These are phyloP conservation scores for Penicillium macrosclerotiorum DNA, from an alignment of 495 filamentous ascomycete genomes.

Conservation along the genomic window DNA sequence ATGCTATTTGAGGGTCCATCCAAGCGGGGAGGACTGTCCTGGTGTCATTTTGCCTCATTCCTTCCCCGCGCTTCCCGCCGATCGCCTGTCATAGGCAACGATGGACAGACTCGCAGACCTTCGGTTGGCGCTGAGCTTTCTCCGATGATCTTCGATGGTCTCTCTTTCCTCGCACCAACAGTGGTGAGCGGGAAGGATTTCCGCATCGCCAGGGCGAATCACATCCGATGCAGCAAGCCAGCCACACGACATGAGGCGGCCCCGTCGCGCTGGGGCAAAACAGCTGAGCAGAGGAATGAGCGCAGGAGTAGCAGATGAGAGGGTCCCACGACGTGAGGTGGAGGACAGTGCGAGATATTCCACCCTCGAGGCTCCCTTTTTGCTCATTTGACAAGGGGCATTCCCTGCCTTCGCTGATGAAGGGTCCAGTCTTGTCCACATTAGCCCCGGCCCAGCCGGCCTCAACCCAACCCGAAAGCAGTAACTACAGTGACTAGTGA, in stretches of 20 bases:
- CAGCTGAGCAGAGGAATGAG: slow-evolving; percentile 1
- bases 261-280: neutral
- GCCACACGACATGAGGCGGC: neutral
- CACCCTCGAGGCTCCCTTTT: neutral
- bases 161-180: neutral
- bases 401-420: too few relatives aligned
- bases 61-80: slow-evolving; percentile 9
- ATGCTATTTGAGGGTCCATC: too few relatives aligned
- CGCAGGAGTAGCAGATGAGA: slow-evolving; percentile 3
- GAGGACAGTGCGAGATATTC: slow-evolving; percentile 1
- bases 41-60: neutral
- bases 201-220: slow-evolving; percentile 1
- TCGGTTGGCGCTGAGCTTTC: too few relatives aligned
- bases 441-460: too few relatives aligned
- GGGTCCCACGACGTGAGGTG: neutral
- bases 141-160: too few relatives aligned
- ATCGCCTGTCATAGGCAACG: neutral
- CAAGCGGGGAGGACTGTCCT: neutral
- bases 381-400: too few relatives aligned
- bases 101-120: neutral
- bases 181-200: neutral
- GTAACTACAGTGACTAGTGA: too few relatives aligned
- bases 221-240: neutral
- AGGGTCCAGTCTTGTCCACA: too few relatives aligned
- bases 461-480: too few relatives aligned